A percentile compares a stretch with the other conserved stretches of the same genome.
phyloP scores from a whole-genome alignment of 306 rosid genomes.

The Arachis hypogaea region DNA sequence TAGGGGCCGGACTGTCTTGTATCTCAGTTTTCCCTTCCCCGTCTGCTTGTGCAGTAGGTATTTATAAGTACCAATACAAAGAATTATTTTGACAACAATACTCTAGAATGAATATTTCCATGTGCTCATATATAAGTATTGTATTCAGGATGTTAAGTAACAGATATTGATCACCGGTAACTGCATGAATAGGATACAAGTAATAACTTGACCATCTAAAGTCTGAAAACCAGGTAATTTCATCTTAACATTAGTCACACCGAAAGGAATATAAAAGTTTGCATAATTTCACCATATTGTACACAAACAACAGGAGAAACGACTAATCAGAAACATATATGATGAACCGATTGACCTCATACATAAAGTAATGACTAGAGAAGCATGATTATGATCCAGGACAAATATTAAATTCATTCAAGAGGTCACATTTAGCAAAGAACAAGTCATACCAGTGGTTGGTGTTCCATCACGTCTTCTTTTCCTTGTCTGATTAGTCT shows the following conservation, averaged over 20 bases:
- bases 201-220: slow-evolving; percentile 5
- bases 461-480: slow-evolving; percentile 81
- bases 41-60: slow-evolving; percentile 45
- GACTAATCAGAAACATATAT: slow-evolving; percentile 10
- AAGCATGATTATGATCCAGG: slow-evolving; percentile 36
- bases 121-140: slow-evolving; percentile 8
- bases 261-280: background rate
- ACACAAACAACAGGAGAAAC: background rate
- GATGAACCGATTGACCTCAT: slow-evolving; percentile 23
- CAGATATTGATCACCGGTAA: background rate
- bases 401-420: slow-evolving; percentile 33
- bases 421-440: slow-evolving; percentile 39
- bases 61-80: slow-evolving; percentile 24
- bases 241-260: slow-evolving; percentile 6
- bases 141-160: slow-evolving; percentile 2
- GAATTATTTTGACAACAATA: background rate
- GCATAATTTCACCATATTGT: slow-evolving; percentile 9
- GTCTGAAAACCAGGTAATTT: background rate
- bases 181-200: background rate
- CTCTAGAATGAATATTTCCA: slow-evolving; percentile 17
- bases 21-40: slow-evolving; percentile 66
- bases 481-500: slow-evolving; percentile 75
- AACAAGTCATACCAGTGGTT: slow-evolving; percentile 64
- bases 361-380: slow-evolving; percentile 9
- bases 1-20: slow-evolving; percentile 47